These are phyloP conservation scores for Fusarium nurragi DNA, from an alignment of 2,329 filamentous ascomycete species.

Conservation along the genomic window DNA sequence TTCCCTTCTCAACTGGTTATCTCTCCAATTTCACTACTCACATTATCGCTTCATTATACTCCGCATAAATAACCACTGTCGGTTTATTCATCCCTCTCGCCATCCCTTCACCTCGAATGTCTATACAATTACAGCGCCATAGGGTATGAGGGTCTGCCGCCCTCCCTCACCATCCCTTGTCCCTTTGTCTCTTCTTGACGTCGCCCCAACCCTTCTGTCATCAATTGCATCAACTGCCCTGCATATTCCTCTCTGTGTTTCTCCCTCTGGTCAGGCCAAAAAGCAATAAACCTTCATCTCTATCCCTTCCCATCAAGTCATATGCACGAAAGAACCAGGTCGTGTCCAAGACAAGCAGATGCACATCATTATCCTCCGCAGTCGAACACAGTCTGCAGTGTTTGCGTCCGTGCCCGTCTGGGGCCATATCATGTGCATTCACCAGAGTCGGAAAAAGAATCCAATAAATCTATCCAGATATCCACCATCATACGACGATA, in stretches of 20 bases:
- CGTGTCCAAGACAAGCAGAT: conserved; percentile 23
- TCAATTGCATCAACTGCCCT: conserved; percentile 13
- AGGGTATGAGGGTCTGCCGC: conserved; percentile 6
- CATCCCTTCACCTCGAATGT: conserved; percentile 15
- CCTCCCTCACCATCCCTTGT: conserved; percentile 10
- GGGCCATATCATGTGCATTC: background rate
- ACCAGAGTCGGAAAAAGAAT: conserved; percentile 5
- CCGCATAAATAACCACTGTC: background rate
- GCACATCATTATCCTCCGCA: conserved; percentile 24
- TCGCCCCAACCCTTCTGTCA: background rate
- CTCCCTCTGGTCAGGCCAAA: conserved; percentile 16
- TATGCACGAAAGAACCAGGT: conserved; percentile 30
- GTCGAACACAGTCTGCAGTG: background rate
- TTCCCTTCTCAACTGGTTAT: background rate
- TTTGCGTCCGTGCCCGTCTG: background rate
- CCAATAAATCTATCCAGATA: conserved; percentile 2
- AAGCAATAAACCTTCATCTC: conserved; percentile 35
- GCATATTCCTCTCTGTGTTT: conserved; percentile 13
- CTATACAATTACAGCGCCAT: background rate
- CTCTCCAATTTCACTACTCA: background rate
- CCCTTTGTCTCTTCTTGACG: conserved; percentile 4
- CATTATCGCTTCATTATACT: background rate
- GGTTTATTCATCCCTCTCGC: conserved; percentile 6
- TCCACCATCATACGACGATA: conserved; percentile 36
- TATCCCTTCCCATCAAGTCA: conserved; percentile 17